Conservation (phyloP, 2,329 filamentous ascomycete genomes). For the Fonsecaea pedrosoi region DNA sequence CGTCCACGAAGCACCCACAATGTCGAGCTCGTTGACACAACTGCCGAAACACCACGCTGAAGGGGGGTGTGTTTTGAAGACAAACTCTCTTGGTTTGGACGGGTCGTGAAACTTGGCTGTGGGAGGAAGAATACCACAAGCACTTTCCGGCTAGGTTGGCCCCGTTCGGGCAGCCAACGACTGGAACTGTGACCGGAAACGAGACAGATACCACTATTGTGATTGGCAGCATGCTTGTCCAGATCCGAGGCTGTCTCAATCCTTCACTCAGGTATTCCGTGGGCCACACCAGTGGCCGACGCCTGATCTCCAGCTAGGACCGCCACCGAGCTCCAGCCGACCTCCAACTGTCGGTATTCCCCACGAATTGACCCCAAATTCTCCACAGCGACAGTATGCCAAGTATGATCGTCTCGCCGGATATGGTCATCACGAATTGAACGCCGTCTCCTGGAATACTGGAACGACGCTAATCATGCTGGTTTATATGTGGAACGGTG, state of each 20-base stretch:
- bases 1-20: background rate
- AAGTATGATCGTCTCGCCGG: conserved; percentile 2
- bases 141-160: background rate
- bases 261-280: conserved; percentile 3
- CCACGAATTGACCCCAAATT: conserved; percentile 19
- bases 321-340: background rate
- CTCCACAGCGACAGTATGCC: conserved; percentile 10
- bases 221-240: conserved; percentile 8
- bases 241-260: background rate
- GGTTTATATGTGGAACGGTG: conserved; percentile 15
- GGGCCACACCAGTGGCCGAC: background rate
- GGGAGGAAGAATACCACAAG: background rate
- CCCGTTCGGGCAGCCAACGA: background rate
- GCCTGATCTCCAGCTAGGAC: background rate
- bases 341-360: conserved; percentile 9
- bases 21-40: background rate
- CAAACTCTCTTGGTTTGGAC: background rate
- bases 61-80: background rate
- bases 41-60: background rate
- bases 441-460: background rate
- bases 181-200: background rate
- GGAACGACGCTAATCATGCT: conserved; percentile 9
- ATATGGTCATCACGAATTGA: conserved; percentile 5
- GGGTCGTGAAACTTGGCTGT: background rate
- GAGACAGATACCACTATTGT: background rate